phyloP scores from a whole-genome alignment of 352 stramenopile genomes.

The Globisporangium lucens region DNA sequence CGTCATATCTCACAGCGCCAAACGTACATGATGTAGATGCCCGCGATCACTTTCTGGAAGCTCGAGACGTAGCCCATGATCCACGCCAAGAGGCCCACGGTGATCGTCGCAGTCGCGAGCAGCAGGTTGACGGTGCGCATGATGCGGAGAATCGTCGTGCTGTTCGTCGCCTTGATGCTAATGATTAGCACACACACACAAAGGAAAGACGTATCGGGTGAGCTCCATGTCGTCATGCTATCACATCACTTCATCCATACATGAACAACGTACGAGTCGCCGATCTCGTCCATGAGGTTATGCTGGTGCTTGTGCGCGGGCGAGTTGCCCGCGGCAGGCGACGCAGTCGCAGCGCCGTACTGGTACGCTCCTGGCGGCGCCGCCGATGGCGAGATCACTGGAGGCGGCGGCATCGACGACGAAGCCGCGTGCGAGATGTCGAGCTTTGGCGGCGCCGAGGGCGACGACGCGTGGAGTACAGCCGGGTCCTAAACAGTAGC shows the following conservation, averaged over 20 bases:
- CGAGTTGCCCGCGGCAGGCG: conserved; percentile 17
- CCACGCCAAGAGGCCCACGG: conserved; percentile 71
- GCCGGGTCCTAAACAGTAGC: conserved; percentile 28
- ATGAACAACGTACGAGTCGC: conserved; percentile 35
- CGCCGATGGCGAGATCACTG: conserved; percentile 24
- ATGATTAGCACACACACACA: neutral
- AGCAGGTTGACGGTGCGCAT: conserved; percentile 80
- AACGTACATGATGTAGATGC: conserved; percentile 86
- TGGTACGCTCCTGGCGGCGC: conserved; percentile 29
- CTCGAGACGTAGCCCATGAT: conserved; percentile 72
- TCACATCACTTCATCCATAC: neutral
- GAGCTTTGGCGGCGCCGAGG: conserved; percentile 18
- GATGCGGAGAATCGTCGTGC: conserved; percentile 72
- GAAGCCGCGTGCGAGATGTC: conserved; percentile 26
- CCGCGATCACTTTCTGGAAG: conserved; percentile 81
- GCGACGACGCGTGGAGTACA: conserved; percentile 34
- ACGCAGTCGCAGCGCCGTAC: conserved; percentile 22
- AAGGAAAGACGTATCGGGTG: neutral
- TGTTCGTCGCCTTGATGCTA: conserved; percentile 82
- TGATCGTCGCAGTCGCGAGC: conserved; percentile 67
- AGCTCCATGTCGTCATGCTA: neutral
- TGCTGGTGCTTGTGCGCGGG: conserved; percentile 24
- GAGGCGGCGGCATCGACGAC: conserved; percentile 33
- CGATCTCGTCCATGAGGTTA: conserved; percentile 87
- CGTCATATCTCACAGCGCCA: too few species aligned